phyloP scores from a whole-genome alignment of 1,284 basidiomycete genomes.

The Taiwanofungus camphoratus region DNA sequence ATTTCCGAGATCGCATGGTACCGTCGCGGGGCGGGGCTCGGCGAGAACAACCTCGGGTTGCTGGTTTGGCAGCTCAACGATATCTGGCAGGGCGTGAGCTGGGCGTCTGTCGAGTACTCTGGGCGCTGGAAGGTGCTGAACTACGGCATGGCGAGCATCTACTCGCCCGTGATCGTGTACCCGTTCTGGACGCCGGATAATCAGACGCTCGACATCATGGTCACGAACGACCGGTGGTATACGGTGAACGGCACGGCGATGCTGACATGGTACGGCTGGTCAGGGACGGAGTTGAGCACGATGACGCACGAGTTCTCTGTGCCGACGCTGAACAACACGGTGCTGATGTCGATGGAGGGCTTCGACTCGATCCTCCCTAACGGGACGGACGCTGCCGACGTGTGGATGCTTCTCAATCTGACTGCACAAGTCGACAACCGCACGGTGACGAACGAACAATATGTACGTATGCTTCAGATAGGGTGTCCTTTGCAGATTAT shows the following conservation, averaged over 20 bases:
- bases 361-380: conserved; percentile 40
- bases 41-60: conserved; percentile 55
- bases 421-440: conserved; percentile 40
- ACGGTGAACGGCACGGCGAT: conserved; percentile 41
- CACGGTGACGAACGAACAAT: conserved; percentile 47
- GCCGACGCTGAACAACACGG: conserved; percentile 45
- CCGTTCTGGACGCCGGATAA: conserved; percentile 50
- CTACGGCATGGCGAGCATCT: conserved; percentile 43
- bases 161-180: conserved; percentile 45
- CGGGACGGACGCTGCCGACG: conserved; percentile 36
- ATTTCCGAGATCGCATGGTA: conserved; percentile 57
- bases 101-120: conserved; percentile 56
- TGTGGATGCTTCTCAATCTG: conserved; percentile 47
- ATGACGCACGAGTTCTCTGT: conserved; percentile 36
- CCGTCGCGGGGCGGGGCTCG: conserved; percentile 47
- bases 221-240: conserved; percentile 48
- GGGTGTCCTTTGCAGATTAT: too few relatives aligned
- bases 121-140: conserved; percentile 60
- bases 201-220: conserved; percentile 43
- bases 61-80: conserved; percentile 65
- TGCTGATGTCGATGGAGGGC: conserved; percentile 36
- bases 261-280: conserved; percentile 57
- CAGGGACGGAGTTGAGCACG: conserved; percentile 37
- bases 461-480: too few relatives aligned
- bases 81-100: conserved; percentile 61